phyloP scores from a whole-genome alignment of 441 rosid species.

The Cnidoscolus chayamansa region DNA sequence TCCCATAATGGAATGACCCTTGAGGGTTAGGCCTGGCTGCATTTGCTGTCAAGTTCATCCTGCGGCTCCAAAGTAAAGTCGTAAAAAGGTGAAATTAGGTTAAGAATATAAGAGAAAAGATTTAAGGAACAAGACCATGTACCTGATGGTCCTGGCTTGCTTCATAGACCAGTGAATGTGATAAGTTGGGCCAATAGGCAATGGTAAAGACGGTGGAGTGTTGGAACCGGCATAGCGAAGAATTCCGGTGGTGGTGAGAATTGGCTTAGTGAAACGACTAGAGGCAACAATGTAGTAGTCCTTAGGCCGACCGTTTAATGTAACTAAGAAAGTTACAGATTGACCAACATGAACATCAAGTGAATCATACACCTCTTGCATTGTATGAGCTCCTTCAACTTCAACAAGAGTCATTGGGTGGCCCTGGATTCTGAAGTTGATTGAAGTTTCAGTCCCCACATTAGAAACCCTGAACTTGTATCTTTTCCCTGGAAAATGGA shows the following conservation, averaged over 20 bases:
- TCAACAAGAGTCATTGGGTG: constrained; percentile 63
- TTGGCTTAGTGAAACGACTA: constrained; percentile 59
- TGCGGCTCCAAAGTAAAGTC: constrained; percentile 15
- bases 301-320: constrained; percentile 34
- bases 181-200: constrained; percentile 68
- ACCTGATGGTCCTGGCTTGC: constrained; percentile 86
- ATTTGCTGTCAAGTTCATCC: constrained; percentile 75
- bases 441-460: constrained; percentile 58
- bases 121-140: not conserved
- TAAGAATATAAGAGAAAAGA: not conserved
- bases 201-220: constrained; percentile 44
- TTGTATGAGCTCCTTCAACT: constrained; percentile 72
- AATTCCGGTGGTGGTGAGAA: constrained; percentile 47
- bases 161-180: constrained; percentile 75
- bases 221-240: constrained; percentile 56
- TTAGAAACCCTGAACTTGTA: constrained; percentile 69
- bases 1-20: constrained; percentile 81
- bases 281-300: constrained; percentile 65
- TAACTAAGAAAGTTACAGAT: constrained; percentile 52
- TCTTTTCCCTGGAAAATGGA: constrained; percentile 38
- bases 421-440: constrained; percentile 83
- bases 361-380: constrained; percentile 59
- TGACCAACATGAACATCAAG: constrained; percentile 79
- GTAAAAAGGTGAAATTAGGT: not conserved
- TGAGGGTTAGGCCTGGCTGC: constrained; percentile 94